phyloP scores from a whole-genome alignment of 768 basidiomycete genomes.

The Udeniomyces megalosporus region DNA sequence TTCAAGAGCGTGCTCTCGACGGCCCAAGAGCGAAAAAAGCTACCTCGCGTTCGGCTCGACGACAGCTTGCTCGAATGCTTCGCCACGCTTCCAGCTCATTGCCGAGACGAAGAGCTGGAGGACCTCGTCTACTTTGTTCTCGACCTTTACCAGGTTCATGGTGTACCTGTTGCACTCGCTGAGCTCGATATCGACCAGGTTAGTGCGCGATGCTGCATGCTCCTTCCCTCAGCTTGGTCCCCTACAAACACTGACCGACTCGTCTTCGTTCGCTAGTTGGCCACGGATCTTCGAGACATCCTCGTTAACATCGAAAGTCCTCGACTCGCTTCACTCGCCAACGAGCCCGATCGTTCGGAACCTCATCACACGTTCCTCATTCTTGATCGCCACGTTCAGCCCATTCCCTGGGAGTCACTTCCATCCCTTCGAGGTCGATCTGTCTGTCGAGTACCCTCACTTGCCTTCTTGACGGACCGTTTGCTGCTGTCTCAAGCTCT shows the following conservation, averaged over 20 bases:
- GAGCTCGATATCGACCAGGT: constrained; percentile 86
- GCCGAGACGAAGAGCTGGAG: constrained; percentile 84
- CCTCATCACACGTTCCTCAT: constrained; percentile 70
- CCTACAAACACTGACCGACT: neutral
- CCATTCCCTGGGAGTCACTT: constrained; percentile 89
- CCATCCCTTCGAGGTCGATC: constrained; percentile 68
- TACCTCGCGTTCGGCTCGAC: constrained; percentile 36
- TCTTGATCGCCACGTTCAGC: constrained; percentile 74
- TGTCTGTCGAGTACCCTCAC: constrained; percentile 79
- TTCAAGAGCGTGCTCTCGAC: constrained; percentile 45
- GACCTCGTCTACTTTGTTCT: constrained; percentile 86
- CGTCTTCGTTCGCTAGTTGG: constrained; percentile 28
- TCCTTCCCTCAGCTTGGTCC: neutral
- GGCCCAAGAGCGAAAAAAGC: constrained; percentile 44
- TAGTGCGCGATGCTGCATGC: constrained; percentile 8
- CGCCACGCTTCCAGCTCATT: constrained; percentile 60
- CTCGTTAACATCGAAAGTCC: constrained; percentile 51
- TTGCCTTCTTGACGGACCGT: constrained; percentile 75
- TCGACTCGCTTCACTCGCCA: constrained; percentile 4
- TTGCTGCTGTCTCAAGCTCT: constrained; percentile 42
- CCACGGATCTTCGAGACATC: constrained; percentile 58
- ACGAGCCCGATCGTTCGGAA: constrained; percentile 8
- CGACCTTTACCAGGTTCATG: constrained; percentile 86
- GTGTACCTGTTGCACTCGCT: constrained; percentile 68
- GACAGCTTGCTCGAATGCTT: constrained; percentile 71